Base-by-base conservation (phyloP, 2,329 filamentous ascomycete genomes). In the Dactylellina haptotyla region DNA sequence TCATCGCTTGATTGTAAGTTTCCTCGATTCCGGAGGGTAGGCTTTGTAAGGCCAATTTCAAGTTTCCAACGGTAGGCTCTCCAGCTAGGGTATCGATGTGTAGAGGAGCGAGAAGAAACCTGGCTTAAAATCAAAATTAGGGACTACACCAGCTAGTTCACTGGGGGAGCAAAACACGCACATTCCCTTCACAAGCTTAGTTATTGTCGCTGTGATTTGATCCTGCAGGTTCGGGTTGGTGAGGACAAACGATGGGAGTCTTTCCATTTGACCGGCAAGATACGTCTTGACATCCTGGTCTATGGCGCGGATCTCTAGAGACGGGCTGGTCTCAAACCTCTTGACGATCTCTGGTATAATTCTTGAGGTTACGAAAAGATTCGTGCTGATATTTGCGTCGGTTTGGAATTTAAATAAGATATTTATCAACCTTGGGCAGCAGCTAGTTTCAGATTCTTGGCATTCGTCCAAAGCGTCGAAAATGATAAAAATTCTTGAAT, bases 381-480 rank as follows among this genome's bases (percentile, higher is more conserved):
- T 25, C 8, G 14, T 43, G 26, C 45, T 58, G 16, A 20, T 20
- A n/a, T 32, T 41, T 9, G n/a, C 25, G 9, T 23, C 16, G 20
- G 34, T 32, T 20, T 58, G 23, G 12, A 58, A 41, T 9, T 20
- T 43, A 26, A 39, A 43, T 6, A 43, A 1, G 20, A 26, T 20
- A 20, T 23, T 8, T 16, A 57, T 25, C 1, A 57, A 37, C 3
- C n/a, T 43, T 3, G 20, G 1, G 14, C 53, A 14, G 20, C 14
- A 63, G 9, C 30, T 37, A 56, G 32, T 6, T 34, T 56, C 51
- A 16, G 48, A 25, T 28, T 37, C 23, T 39, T 56, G 30, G 43
- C 59, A 63, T 56, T 71, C 59, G 18, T 71, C 66, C 1, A 71
- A 32, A n/a, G 58, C 58, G 30, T 71, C 66, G 25, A 71, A 16